Conservation (phyloP, 129 eudicot genomes). For the Artemisia argyi region DNA sequence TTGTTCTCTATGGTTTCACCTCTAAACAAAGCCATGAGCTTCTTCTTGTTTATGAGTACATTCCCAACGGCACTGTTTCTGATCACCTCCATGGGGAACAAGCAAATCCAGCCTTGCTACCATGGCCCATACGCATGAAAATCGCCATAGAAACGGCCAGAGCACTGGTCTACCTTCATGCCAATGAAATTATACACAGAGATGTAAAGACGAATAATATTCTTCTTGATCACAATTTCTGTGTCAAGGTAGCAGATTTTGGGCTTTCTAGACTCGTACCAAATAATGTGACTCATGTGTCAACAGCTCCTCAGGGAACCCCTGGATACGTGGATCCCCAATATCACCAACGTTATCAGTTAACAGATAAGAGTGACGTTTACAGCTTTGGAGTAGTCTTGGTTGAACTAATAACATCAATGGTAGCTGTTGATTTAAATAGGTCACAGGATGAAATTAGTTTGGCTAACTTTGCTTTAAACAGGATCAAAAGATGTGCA, state of each 20-base stretch:
- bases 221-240: slow-evolving; percentile 41
- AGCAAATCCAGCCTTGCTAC: slow-evolving; percentile 38
- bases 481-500: slow-evolving; percentile 60
- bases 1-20: slow-evolving; percentile 75
- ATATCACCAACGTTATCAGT: slow-evolving; percentile 70
- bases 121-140: slow-evolving; percentile 73
- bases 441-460: slow-evolving; percentile 70
- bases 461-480: slow-evolving; percentile 71
- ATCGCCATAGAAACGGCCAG: slow-evolving; percentile 76
- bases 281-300: slow-evolving; percentile 58
- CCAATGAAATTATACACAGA: slow-evolving; percentile 54
- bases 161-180: slow-evolving; percentile 82
- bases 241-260: slow-evolving; percentile 61
- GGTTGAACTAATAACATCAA: slow-evolving; percentile 76
- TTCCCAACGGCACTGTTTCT: slow-evolving; percentile 53
- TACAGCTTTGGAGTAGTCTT: slow-evolving; percentile 93
- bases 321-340: slow-evolving; percentile 91
- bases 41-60: slow-evolving; percentile 61
- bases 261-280: slow-evolving; percentile 66
- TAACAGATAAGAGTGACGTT: slow-evolving; percentile 86
- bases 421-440: slow-evolving; percentile 79
- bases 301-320: slow-evolving; percentile 95
- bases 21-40: slow-evolving; percentile 56
- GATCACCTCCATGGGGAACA: slow-evolving; percentile 72
- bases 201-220: slow-evolving; percentile 58